Conservation (phyloP, 345 rosid genomes). For the Dipteronia sinensis region DNA sequence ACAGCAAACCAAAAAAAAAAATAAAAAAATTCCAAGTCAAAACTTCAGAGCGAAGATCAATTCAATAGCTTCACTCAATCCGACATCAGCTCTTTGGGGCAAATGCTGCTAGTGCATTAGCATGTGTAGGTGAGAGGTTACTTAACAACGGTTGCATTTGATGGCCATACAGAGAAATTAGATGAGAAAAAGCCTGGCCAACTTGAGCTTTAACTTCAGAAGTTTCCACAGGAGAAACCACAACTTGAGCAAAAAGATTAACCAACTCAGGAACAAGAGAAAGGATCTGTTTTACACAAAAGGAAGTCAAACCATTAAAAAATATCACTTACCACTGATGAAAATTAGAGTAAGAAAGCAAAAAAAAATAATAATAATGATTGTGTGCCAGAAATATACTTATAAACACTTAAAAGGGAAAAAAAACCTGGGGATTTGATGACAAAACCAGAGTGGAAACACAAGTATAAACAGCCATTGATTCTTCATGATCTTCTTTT, state of each 20-base stretch:
- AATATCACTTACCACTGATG: background rate
- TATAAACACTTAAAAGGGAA: background rate
- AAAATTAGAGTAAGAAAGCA: slow-evolving; percentile 14
- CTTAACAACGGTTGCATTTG: slow-evolving; percentile 87
- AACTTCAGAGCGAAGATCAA: background rate
- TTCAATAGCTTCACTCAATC: background rate
- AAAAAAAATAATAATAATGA: background rate
- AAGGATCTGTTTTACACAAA: slow-evolving; percentile 56
- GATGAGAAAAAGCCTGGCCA: slow-evolving; percentile 84
- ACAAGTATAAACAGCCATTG: slow-evolving; percentile 84
- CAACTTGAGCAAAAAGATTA: slow-evolving; percentile 84
- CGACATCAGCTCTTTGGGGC: slow-evolving; percentile 57
- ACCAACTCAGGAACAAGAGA: slow-evolving; percentile 81
- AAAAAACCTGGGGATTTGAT: slow-evolving; percentile 77
- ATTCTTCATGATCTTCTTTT: slow-evolving; percentile 95
- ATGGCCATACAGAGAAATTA: slow-evolving; percentile 72
- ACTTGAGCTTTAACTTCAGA: slow-evolving; percentile 84
- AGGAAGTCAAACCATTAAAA: background rate
- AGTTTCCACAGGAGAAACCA: slow-evolving; percentile 76
- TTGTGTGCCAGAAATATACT: background rate
- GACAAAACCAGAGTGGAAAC: slow-evolving; percentile 75
- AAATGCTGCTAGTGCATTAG: slow-evolving; percentile 77
- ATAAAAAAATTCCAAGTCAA: background rate
- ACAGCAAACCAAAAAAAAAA: slow-evolving; percentile 2
- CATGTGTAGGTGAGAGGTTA: slow-evolving; percentile 74